These are phyloP conservation scores for Cladophialophora chaetospira DNA, from an alignment of 2,329 filamentous ascomycete species.

Conservation along the genomic window DNA sequence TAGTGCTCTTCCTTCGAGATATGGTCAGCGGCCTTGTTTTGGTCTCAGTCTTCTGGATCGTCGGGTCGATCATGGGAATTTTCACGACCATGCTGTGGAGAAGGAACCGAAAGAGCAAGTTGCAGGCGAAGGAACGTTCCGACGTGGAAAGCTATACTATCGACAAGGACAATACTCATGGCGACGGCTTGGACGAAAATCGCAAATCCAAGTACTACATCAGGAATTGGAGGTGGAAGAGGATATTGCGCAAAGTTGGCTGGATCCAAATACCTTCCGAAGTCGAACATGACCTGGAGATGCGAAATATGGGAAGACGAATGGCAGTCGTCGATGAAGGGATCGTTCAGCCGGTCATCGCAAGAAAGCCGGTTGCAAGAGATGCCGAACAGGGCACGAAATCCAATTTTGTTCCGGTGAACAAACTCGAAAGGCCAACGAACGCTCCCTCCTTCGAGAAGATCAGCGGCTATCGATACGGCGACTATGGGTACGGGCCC, in stretches of 20 bases:
- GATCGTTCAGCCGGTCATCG: background rate
- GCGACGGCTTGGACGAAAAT: background rate
- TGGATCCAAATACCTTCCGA: slow-evolving; percentile 1
- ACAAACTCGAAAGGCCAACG: background rate
- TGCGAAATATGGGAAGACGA: background rate
- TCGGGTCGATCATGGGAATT: background rate
- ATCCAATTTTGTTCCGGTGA: background rate
- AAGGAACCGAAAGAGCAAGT: background rate
- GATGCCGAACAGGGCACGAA: background rate
- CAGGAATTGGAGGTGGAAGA: background rate
- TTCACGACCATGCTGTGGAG: background rate
- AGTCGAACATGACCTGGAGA: background rate
- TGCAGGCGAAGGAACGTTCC: background rate
- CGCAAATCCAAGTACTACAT: background rate
- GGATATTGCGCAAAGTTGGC: background rate
- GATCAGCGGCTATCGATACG: slow-evolving; percentile 8
- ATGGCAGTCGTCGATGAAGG: background rate
- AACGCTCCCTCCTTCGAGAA: slow-evolving; percentile 3
- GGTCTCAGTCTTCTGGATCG: slow-evolving; percentile 2
- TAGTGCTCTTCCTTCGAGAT: background rate
- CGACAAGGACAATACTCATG: background rate
- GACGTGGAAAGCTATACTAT: background rate
- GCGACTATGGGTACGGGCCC: slow-evolving; percentile 1
- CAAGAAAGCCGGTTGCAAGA: no score
- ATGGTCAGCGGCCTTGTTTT: background rate